Evolutionary conservation across 352 stramenopile species (phyloP), one percentile per base, ranked within the genome.

Genomic region (Pythium coloratum): DNA sequence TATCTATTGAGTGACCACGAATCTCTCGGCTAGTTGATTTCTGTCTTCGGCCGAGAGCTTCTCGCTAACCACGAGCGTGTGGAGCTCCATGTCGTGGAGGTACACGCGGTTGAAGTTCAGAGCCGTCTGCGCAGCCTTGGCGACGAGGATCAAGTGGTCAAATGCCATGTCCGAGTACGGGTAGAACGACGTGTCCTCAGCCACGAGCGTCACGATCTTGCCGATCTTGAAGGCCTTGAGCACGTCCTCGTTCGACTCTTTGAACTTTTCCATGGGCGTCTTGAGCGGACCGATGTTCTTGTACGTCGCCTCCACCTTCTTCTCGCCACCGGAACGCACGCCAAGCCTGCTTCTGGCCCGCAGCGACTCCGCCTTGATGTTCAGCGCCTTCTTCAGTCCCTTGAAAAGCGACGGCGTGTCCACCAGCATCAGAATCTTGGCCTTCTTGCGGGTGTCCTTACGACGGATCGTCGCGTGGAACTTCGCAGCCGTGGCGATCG

Each of bases 221-320:
- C 82, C 82, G 38, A 71, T 80, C 62, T 82, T 86, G 68, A 79
- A 90, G 42, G 82, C 76, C 20, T 75, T 77, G 30, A 92, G 67
- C 57, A 85, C 64, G 14, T 73, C 59, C 55, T 82, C 81, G 76
- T 92, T 91, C 13, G 78, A 72, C 34, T 84, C 80, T 47, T 90
- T 79, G 55, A 87, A 92, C 44, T 75, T 71, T 9, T 90, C 80
- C 75, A 90, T 70, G 2, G 84, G 84, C 54, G 84, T 90, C 74
- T 92, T 92, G 20, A 92, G 72, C n/a, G 81, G 66, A 18, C 75
- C 82, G 34, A 79, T 78, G 66, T 86, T 81, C 62, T 81, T 80
- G 73, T 82, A 92, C 53, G 63, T 69, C 62, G 86, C 61, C 36
- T 76, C 75, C 16, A 76, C 73, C 38, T 89, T 81, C 55, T 88